Base-by-base conservation (phyloP, 371 early-diverging fungal genomes). In the Rhizopus arrhizus region DNA sequence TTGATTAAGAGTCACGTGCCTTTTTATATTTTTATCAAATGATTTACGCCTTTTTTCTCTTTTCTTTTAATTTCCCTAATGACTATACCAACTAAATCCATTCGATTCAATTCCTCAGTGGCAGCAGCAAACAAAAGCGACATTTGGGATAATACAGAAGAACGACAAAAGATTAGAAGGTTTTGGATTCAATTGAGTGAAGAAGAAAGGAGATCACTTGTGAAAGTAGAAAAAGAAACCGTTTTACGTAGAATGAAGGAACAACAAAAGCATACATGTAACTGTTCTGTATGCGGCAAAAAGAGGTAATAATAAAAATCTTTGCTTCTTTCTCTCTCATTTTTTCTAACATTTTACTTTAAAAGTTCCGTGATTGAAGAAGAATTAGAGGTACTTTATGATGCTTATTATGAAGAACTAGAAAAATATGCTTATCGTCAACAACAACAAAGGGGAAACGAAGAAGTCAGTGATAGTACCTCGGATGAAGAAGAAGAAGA, bases 211-310 rank as follows among this genome's bases (percentile, higher is more conserved):
- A 79, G 91, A 45, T 84, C 86, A 4, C 76, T 96, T 29, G 91
- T 95, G 10, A 86, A 91, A 62, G 86, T 93, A 13, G 96, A 96
- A 68, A 94, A 94, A 72, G 94, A 94, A 60, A 91, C 94, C 13
- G 95, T 96, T 0, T 72, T 94, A 57, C 87, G 88, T 65, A 94
- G 93, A 73, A 92, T 96, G 85, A 92, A 91, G 72, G 95, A 96
- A 69, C 95, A 96, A 70, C 94, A 94, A 75, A 89, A 90, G 64
- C 91, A 92, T 70, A 88, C 89, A 4, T 96, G 96, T 65, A 87
- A 86, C 36, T 96, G 96, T 70, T 87, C 90, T 38, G 89, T 91
- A 5, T 96, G 96, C 69, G 92, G 94, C n/a, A 84, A 90, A 64
- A 93, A 93, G 68, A 86, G 94, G 89, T 92, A 74, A 22, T 22